phyloP scores from a whole-genome alignment of 768 basidiomycete genomes.

The Pluteus cervinus region DNA sequence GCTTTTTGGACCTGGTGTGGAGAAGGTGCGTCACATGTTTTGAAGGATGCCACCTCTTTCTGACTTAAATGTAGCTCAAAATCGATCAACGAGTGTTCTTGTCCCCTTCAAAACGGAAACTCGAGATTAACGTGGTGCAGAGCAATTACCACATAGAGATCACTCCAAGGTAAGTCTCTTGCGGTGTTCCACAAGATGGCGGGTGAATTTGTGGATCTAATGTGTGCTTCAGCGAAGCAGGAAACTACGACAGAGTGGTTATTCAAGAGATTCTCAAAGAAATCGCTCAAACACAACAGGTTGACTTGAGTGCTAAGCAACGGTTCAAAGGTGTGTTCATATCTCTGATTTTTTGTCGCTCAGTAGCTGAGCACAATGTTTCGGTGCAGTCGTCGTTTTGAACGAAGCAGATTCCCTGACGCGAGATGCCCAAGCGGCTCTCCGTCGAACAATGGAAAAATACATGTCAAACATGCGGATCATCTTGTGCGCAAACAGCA shows the following conservation, averaged over 20 bases:
- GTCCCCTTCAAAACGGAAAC: conserved; percentile 88
- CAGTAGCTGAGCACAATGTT: not conserved
- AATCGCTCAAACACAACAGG: conserved; percentile 98
- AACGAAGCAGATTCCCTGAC: conserved; percentile 95
- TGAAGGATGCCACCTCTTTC: not conserved
- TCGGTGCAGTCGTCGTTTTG: conserved; percentile 86
- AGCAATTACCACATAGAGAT: conserved; percentile 98
- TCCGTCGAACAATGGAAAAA: conserved; percentile 98
- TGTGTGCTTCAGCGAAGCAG: conserved; percentile 74
- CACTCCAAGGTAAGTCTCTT: conserved; percentile 73
- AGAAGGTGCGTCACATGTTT: conserved; percentile 59
- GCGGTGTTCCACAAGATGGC: no score
- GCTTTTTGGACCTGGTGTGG: conserved; percentile 86
- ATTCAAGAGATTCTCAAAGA: conserved; percentile 97
- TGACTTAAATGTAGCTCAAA: conserved; percentile 58
- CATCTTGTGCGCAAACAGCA: conserved; percentile 94
- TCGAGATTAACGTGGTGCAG: conserved; percentile 96
- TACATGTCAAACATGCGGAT: conserved; percentile 98
- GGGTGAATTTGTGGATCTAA: conserved; percentile 1
- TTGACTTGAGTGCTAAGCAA: conserved; percentile 92
- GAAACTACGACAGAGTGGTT: conserved; percentile 90
- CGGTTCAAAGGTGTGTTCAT: conserved; percentile 79
- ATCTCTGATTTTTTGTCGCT: not conserved
- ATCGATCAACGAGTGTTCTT: conserved; percentile 97
- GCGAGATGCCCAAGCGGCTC: conserved; percentile 94